phyloP scores from a whole-genome alignment of 345 rosid genomes.

The Rhodomyrtus tomentosa region DNA sequence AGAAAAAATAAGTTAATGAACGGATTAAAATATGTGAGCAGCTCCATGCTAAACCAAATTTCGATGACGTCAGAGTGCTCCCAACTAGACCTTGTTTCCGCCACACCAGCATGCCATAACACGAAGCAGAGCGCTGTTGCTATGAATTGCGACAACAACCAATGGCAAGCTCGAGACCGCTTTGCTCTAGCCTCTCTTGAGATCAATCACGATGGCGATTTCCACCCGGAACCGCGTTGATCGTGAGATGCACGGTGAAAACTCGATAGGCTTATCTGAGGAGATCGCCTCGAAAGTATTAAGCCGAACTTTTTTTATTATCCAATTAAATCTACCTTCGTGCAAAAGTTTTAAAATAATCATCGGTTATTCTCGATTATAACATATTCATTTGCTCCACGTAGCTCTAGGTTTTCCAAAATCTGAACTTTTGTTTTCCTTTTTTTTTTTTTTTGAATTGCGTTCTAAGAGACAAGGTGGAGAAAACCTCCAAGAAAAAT shows the following conservation, averaged over 20 bases:
- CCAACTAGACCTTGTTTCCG: too few species aligned
- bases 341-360: accelerated
- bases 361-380: accelerated
- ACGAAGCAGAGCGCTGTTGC: neutral
- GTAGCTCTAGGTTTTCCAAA: neutral
- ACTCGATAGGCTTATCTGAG: neutral
- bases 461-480: neutral
- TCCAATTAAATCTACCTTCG: neutral
- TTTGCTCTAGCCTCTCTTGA: neutral
- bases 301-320: accelerated
- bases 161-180: neutral
- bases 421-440: too few species aligned
- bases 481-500: neutral
- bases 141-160: neutral
- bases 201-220: accelerated
- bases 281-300: accelerated
- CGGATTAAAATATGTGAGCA: accelerated
- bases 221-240: accelerated
- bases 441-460: too few species aligned
- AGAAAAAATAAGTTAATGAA: accelerated
- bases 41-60: neutral
- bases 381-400: accelerated
- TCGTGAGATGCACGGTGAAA: accelerated
- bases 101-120: neutral
- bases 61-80: accelerated